phyloP scores from a whole-genome alignment of 2,329 filamentous ascomycete species.

The Colletotrichum trifolii region DNA sequence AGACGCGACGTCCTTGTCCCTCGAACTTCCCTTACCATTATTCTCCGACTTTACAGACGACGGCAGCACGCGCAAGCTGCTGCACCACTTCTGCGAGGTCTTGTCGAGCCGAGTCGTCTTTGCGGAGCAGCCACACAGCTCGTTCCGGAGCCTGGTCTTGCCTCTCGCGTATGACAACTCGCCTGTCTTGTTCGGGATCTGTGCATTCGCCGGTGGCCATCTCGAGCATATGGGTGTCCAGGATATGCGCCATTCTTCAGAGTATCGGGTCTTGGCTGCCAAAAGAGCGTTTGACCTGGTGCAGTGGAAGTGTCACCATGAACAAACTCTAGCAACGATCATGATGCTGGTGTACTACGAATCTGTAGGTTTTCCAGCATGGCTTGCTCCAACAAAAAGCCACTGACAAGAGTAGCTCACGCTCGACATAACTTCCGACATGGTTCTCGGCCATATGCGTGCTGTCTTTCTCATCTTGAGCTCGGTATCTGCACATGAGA shows the following conservation, averaged over 20 bases:
- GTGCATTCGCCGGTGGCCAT: neutral
- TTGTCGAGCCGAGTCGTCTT: too few relatives aligned
- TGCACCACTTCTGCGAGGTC: too few relatives aligned
- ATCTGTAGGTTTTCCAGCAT: neutral
- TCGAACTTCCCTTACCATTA: too few relatives aligned
- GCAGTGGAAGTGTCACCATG: constrained; percentile 1
- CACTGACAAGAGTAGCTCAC: neutral
- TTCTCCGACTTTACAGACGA: too few relatives aligned
- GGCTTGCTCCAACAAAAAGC: too few relatives aligned
- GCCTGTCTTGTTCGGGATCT: neutral
- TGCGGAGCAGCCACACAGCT: neutral
- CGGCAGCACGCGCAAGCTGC: too few relatives aligned
- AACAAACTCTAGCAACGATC: neutral
- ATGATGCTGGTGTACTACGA: neutral
- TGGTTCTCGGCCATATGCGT: neutral
- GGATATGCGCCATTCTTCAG: neutral
- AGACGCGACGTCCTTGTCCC: too few relatives aligned
- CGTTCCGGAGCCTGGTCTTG: neutral
- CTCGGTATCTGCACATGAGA: neutral
- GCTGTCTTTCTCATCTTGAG: neutral
- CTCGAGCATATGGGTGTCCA: neutral
- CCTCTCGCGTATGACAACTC: neutral
- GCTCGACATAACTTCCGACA: neutral
- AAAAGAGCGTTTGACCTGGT: constrained; percentile 3
- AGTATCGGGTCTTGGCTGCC: neutral